Conservation (phyloP, 2,329 filamentous ascomycete species). For the Dactylellina haptotyla region DNA sequence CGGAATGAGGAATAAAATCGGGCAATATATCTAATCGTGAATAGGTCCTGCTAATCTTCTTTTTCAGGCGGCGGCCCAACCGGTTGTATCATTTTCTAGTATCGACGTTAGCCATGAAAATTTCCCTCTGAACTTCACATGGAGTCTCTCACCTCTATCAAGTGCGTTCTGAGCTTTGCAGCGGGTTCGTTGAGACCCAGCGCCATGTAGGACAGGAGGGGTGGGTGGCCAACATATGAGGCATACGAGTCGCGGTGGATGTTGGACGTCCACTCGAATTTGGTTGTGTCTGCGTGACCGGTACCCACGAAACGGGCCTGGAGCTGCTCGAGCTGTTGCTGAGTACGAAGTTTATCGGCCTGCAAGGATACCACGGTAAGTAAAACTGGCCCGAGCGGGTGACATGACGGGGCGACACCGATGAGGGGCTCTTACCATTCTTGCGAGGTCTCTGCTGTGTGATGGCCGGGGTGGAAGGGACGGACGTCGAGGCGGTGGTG, state of each 20-base stretch:
- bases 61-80: conserved; percentile 74
- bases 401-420: background rate
- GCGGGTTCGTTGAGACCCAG: conserved; percentile 87
- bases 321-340: conserved; percentile 96
- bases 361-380: conserved; percentile 26
- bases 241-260: conserved; percentile 93
- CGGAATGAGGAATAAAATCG: no score
- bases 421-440: conserved; percentile 33
- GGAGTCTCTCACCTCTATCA: conserved; percentile 73
- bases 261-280: conserved; percentile 96
- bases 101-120: conserved; percentile 10
- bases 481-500: background rate
- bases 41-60: conserved; percentile 59
- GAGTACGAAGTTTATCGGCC: conserved; percentile 97
- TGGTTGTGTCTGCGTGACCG: conserved; percentile 94
- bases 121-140: background rate
- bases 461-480: conserved; percentile 4
- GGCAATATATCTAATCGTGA: no score
- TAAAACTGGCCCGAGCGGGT: background rate
- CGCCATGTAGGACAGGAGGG: conserved; percentile 86
- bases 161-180: conserved; percentile 79
- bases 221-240: conserved; percentile 87
- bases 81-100: conserved; percentile 74
- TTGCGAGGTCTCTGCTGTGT: background rate
- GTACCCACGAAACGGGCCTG: conserved; percentile 97